These are phyloP conservation scores for Asterionellopsis glacialis DNA, from an alignment of 108 stramenopile species.

Conservation along the genomic window DNA sequence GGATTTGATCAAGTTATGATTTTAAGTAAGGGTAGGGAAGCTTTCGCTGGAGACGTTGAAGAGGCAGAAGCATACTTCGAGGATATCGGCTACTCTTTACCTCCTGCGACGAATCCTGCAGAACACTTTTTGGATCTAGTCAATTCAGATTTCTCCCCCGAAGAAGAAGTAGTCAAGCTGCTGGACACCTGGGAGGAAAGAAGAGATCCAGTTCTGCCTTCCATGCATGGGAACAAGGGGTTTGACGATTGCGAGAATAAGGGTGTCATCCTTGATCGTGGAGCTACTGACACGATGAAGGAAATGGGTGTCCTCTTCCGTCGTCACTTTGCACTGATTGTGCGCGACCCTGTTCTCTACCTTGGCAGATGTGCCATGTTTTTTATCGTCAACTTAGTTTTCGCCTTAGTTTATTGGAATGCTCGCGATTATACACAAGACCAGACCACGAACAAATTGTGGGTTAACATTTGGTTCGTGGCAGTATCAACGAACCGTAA, in stretches of 20 bases:
- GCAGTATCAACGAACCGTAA: constrained; percentile 11
- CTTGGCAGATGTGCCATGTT: constrained; percentile 16
- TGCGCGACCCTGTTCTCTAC: constrained; percentile 21
- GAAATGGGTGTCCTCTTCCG: constrained; percentile 23
- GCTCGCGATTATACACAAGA: constrained; percentile 19
- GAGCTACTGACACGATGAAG: constrained; percentile 1
- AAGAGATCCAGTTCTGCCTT: not conserved
- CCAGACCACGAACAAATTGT: constrained; percentile 26
- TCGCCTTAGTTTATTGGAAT: constrained; percentile 21
- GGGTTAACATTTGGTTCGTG: constrained; percentile 14
- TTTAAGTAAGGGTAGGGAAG: constrained; percentile 35
- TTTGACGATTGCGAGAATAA: constrained; percentile 10
- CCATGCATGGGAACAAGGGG: constrained; percentile 7
- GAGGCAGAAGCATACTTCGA: constrained; percentile 37
- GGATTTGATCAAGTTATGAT: constrained; percentile 59
- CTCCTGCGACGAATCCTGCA: constrained; percentile 29
- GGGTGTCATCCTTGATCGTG: constrained; percentile 7
- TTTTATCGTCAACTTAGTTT: constrained; percentile 12
- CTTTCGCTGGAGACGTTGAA: constrained; percentile 27
- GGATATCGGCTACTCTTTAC: constrained; percentile 20
- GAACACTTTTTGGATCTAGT: constrained; percentile 42
- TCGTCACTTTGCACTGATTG: constrained; percentile 17
- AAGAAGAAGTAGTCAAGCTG: constrained; percentile 21
- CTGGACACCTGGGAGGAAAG: constrained; percentile 29
- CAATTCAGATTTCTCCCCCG: constrained; percentile 27